Conservation (phyloP, 257 asterid genomes). For the Penstemon newberryi region DNA sequence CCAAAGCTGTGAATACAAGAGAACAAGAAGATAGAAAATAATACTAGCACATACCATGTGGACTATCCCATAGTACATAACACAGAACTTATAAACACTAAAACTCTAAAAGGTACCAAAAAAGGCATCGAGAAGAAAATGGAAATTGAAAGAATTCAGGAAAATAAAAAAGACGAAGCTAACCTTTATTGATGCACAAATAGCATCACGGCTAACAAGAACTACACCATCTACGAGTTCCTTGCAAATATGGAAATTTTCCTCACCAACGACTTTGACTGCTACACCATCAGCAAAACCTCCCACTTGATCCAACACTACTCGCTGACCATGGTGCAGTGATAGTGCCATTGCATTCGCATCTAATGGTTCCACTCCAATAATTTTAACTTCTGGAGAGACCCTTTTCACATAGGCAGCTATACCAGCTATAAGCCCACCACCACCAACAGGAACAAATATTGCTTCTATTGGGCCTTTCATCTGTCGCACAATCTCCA, state of each 20-base stretch:
- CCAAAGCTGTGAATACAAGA: too few species aligned
- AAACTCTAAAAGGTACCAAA: not conserved
- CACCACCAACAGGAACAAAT: constrained; percentile 91
- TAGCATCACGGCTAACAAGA: constrained; percentile 90
- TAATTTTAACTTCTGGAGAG: constrained; percentile 77
- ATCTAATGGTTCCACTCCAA: constrained; percentile 89
- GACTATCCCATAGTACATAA: too few species aligned
- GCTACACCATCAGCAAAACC: constrained; percentile 98
- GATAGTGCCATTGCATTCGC: constrained; percentile 95
- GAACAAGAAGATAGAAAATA: too few species aligned
- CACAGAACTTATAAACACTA: too few species aligned
- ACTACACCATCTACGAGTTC: constrained; percentile 84
- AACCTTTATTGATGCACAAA: constrained; percentile 96
- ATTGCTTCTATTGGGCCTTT: constrained; percentile 64
- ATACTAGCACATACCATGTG: too few species aligned
- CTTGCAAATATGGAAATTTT: constrained; percentile 67
- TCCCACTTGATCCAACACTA: constrained; percentile 84
- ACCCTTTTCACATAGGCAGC: constrained; percentile 91
- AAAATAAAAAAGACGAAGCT: constrained; percentile 11
- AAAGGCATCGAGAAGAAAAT: too few species aligned
- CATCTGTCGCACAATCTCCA: constrained; percentile 82
- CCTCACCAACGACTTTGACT: constrained; percentile 89
- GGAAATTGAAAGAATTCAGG: not conserved
- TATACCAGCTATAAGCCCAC: constrained; percentile 90
- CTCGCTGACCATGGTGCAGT: constrained; percentile 68